Evolutionary conservation across 495 filamentous ascomycete genomes (phyloP).

Genomic region (Penicillium longicatenatum): DNA sequence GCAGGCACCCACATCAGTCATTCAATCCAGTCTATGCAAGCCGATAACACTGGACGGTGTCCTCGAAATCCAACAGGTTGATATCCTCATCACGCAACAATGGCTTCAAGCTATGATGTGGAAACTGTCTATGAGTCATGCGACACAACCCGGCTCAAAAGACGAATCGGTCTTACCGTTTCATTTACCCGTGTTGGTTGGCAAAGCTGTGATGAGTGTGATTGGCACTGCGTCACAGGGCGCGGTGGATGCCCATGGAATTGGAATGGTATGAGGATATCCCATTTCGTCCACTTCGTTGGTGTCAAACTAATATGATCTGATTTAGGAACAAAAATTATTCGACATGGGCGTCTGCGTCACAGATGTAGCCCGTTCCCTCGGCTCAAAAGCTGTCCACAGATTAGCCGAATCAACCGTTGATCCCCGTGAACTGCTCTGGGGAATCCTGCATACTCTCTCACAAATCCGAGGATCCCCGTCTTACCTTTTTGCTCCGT

Average conservation of each 20-base stretch:
- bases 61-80: conserved; percentile 59
- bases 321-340: conserved; percentile 44
- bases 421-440: conserved; percentile 43
- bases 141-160: conserved; percentile 46
- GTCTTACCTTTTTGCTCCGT: conserved; percentile 42
- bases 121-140: conserved; percentile 59
- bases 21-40: conserved; percentile 43
- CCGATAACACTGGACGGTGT: conserved; percentile 47
- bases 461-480: conserved; percentile 48
- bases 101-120: conserved; percentile 65
- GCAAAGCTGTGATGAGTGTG: conserved; percentile 53
- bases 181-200: conserved; percentile 59
- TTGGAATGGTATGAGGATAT: conserved; percentile 56
- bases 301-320: neutral
- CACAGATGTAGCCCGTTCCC: conserved; percentile 40
- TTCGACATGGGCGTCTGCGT: conserved; percentile 43
- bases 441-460: conserved; percentile 45
- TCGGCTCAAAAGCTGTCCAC: conserved; percentile 33
- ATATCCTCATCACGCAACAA: conserved; percentile 62
- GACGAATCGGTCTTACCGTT: conserved; percentile 55
- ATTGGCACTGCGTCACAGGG: conserved; percentile 53
- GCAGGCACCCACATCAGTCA: conserved; percentile 38
- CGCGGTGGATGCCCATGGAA: conserved; percentile 61
- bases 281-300: neutral
- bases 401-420: conserved; percentile 35